A percentile compares a stretch with the other conserved stretches of the same genome.
Conservation (phyloP, 805 yeast species). For the Saccharomycopsis capsularis region DNA sequence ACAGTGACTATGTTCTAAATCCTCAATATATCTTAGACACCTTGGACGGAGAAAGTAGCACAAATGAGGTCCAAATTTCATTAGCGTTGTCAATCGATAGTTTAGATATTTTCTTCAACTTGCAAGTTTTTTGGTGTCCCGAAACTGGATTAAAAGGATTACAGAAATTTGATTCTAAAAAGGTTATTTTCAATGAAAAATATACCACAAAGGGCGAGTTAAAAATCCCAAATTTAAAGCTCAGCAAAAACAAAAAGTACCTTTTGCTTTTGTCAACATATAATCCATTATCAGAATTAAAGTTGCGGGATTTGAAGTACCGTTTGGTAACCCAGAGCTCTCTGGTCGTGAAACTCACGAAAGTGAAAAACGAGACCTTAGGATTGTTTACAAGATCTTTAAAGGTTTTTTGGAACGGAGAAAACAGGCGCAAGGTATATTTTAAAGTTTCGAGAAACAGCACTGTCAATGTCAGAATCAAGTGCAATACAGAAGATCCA, state of each 20-base stretch:
- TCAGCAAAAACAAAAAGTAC: constrained; percentile 34
- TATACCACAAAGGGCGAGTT: constrained; percentile 28
- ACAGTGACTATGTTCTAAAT: constrained; percentile 40
- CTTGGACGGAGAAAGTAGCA: constrained; percentile 24
- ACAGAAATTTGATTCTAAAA: constrained; percentile 28
- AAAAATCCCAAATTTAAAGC: constrained; percentile 23
- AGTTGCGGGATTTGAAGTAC: constrained; percentile 1
- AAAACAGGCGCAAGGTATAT: constrained; percentile 33
- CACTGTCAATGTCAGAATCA: constrained; percentile 23
- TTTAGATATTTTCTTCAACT: constrained; percentile 30
- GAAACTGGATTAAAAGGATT: constrained; percentile 21
- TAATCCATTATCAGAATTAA: constrained; percentile 25
- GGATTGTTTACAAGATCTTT: constrained; percentile 31
- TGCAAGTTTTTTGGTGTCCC: constrained; percentile 39
- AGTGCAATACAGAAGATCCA: constrained; percentile 5
- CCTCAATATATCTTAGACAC: constrained; percentile 43
- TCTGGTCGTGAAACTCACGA: constrained; percentile 24
- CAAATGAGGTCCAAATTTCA: constrained; percentile 17
- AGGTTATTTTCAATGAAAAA: constrained; percentile 31
- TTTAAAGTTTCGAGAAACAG: constrained; percentile 26
- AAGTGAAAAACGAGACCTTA: constrained; percentile 21
- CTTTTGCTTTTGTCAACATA: constrained; percentile 42
- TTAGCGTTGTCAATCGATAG: constrained; percentile 25
- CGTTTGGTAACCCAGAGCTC: constrained; percentile 1
- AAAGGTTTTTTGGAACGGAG: constrained; percentile 33